A percentile compares a stretch with the other conserved stretches of the same genome.
Conservation (phyloP, 352 stramenopile genomes). For the Phytophthora sansomeana region DNA sequence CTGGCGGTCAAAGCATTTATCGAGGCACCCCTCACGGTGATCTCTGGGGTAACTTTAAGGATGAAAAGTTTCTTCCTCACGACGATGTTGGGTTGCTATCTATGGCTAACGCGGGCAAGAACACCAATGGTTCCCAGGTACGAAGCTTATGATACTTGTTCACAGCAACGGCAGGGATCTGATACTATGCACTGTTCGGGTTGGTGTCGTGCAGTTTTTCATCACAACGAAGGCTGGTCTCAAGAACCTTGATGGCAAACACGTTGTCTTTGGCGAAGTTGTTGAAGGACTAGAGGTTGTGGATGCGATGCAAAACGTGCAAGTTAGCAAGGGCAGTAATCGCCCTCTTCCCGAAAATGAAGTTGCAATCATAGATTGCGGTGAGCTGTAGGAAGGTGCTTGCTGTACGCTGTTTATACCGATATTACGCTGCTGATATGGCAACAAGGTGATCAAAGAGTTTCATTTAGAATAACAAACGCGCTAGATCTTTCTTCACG, state of each 20-base stretch:
- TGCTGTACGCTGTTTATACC: background rate
- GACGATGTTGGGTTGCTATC: constrained; percentile 81
- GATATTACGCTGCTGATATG: background rate
- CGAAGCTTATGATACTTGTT: constrained; percentile 2
- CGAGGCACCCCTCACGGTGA: constrained; percentile 64
- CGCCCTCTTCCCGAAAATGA: constrained; percentile 61
- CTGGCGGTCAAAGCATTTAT: constrained; percentile 84
- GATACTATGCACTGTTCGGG: background rate
- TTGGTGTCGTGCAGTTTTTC: constrained; percentile 63
- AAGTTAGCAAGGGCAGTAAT: constrained; percentile 61
- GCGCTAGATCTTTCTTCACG: constrained; percentile 67
- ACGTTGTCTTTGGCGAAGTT: constrained; percentile 97
- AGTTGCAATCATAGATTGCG: constrained; percentile 73
- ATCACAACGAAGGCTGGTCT: constrained; percentile 74
- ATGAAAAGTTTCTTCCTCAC: constrained; percentile 80
- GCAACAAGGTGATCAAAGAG: background rate
- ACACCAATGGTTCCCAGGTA: constrained; percentile 81
- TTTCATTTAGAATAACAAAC: constrained; percentile 63
- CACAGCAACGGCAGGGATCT: background rate
- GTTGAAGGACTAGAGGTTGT: constrained; percentile 82
- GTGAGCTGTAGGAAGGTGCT: constrained; percentile 47
- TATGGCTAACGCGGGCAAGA: constrained; percentile 84
- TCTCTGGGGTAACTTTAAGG: constrained; percentile 87
- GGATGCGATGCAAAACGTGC: constrained; percentile 70
- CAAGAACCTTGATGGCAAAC: constrained; percentile 92